Base-by-base conservation (phyloP, 2,329 filamentous ascomycete species). In the Botrytis hyacinthi region DNA sequence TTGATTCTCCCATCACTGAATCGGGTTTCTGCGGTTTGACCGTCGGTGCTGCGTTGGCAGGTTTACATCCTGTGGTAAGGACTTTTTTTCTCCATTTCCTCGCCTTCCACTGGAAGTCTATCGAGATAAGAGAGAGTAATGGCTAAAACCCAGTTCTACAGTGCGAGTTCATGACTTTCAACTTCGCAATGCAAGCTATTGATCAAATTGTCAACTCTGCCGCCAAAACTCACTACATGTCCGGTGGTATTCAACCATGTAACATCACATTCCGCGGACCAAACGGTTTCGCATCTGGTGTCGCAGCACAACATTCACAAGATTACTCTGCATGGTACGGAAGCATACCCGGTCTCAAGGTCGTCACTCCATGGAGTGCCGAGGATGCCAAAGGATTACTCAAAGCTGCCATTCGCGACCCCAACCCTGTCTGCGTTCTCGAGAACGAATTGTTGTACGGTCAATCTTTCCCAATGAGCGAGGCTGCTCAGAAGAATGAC, bases 81-180 rank as follows among this genome's bases (percentile, higher is more conserved):
- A 70, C 54, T 44, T 46, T 46, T 44, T 67, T 46, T 60, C 57
- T 60, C 57, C n/a, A 32, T 37, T 37, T 60, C 44, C 40, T 70
- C 68, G 63, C 57, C 70, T 46, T 73, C 75, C 70, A 22, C 20
- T 42, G 42, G 16, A 32, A 26, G 59, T 44, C 29, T 40, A 35
- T 60, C 29, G 29, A 60, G 40, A 71, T 65, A 32, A 60, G n/a
- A 48, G 35, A 57, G 44, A 60, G 44, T 42, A 54, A 35, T 60
- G 22, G 59, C 73, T 72, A 60, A 72, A 32, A n/a, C 7, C 4
- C 12, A 57, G 73, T 66, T 70, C 72, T 44, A 59, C 78, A 96
- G 93, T 96, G 93, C 89, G 96, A 99, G 87, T 99, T 99, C 89
- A 99, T 99, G 96, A 99, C 96, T 81, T 98, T 97, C 91, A 99